Evolutionary conservation across 768 basidiomycete genomes (phyloP).

Genomic region (Trametes meyenii): DNA sequence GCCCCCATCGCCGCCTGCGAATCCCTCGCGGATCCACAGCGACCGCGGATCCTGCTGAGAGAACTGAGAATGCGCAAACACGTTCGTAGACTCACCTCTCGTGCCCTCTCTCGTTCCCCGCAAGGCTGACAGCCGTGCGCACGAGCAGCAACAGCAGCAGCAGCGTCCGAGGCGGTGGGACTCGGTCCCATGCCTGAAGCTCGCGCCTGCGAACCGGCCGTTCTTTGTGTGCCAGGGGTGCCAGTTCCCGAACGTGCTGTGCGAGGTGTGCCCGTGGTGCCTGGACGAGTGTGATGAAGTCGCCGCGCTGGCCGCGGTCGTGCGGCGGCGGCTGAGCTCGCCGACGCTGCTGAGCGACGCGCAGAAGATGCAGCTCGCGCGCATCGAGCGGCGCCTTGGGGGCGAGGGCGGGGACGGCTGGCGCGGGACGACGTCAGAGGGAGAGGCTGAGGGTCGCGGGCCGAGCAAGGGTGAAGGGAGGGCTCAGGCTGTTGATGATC

Average conservation of each 20-base stretch:
- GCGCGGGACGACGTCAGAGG: background rate
- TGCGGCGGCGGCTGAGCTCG: conserved; percentile 28
- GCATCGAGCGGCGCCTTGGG: conserved; percentile 14
- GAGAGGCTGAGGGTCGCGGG: conserved; percentile 6
- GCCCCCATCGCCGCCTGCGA: background rate
- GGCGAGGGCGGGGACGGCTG: background rate
- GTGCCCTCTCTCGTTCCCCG: background rate
- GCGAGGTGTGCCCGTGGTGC: conserved; percentile 32
- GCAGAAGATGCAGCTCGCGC: conserved; percentile 32
- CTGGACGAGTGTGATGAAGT: conserved; percentile 17
- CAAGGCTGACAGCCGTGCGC: background rate
- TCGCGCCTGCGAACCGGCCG: conserved; percentile 27
- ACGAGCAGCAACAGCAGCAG: conserved; percentile 16
- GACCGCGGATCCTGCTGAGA: conserved; percentile 21
- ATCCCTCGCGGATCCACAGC: background rate
- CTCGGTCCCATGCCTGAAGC: conserved; percentile 30
- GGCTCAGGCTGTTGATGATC: background rate
- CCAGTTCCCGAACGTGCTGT: conserved; percentile 25
- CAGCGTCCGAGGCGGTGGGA: conserved; percentile 29
- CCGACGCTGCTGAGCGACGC: conserved; percentile 31
- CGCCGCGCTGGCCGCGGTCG: conserved; percentile 9
- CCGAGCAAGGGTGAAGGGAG: conserved; percentile 5
- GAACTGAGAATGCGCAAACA: conserved; percentile 22
- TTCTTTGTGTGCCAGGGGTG: conserved; percentile 29
- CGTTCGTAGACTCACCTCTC: conserved; percentile 17